These are phyloP conservation scores for Phytophthora agathidicida DNA, from an alignment of 352 stramenopile genomes.

Conservation along the genomic window DNA sequence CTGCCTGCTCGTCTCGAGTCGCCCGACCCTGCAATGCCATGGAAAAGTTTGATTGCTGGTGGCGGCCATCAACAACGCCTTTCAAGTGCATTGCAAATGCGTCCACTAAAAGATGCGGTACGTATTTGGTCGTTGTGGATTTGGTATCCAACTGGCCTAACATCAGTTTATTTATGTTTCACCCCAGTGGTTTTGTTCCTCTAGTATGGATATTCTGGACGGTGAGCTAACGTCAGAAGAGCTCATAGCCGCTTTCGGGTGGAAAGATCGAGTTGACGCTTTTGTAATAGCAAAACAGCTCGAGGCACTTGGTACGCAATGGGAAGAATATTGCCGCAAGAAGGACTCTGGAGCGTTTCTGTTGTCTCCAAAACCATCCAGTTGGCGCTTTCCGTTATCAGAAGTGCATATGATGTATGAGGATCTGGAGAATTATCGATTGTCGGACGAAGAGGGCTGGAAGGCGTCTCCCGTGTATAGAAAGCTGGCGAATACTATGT, in stretches of 20 bases:
- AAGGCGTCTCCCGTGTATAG: conserved; percentile 33
- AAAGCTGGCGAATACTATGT: conserved; percentile 49
- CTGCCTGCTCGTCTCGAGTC: conserved; percentile 40
- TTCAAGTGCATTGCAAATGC: conserved; percentile 46
- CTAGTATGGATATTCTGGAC: conserved; percentile 52
- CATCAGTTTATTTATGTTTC: conserved; percentile 2
- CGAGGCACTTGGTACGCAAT: conserved; percentile 46
- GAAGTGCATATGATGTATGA: conserved; percentile 69
- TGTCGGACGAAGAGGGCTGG: conserved; percentile 37
- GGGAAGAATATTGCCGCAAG: conserved; percentile 27
- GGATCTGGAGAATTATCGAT: conserved; percentile 44
- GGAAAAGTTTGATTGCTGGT: conserved; percentile 31
- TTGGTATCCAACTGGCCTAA: conserved; percentile 7
- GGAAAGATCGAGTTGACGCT: conserved; percentile 46
- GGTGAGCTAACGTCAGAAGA: conserved; percentile 60
- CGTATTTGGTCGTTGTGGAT: conserved; percentile 15
- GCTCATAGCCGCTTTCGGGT: conserved; percentile 63
- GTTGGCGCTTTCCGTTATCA: conserved; percentile 44
- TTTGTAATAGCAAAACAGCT: conserved; percentile 61
- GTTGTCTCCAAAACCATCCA: background rate
- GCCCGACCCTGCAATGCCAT: conserved; percentile 62
- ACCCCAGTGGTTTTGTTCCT: conserved; percentile 71
- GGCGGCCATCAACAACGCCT: conserved; percentile 17
- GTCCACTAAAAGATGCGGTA: conserved; percentile 66
- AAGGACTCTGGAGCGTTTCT: background rate